phyloP scores from a whole-genome alignment of 129 eudicot species.

The Heracleum sosnowskyi region DNA sequence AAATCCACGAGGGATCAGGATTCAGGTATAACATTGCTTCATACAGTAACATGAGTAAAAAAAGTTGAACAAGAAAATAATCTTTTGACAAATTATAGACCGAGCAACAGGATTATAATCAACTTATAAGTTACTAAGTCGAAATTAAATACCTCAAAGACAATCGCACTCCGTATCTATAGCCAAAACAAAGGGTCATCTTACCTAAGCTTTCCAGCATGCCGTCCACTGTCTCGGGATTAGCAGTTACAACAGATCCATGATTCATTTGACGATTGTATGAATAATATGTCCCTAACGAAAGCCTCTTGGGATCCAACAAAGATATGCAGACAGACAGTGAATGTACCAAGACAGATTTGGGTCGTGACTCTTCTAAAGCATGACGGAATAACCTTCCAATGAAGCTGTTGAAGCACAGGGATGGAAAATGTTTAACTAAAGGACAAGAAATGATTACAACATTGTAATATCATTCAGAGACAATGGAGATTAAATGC shows the following conservation, averaged over 20 bases:
- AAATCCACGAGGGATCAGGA: neutral
- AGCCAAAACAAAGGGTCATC: neutral
- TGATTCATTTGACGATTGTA: slow-evolving; percentile 58
- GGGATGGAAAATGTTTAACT: slow-evolving; percentile 5
- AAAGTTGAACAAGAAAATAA: neutral
- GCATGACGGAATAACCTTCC: slow-evolving; percentile 79
- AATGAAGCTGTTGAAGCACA: slow-evolving; percentile 50
- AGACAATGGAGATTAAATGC: slow-evolving; percentile 11
- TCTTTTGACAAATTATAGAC: neutral
- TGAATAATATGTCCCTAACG: slow-evolving; percentile 59
- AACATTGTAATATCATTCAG: neutral
- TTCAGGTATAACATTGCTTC: neutral
- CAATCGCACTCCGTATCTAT: neutral
- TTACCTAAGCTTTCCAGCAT: slow-evolving; percentile 88
- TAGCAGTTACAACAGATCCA: slow-evolving; percentile 50
- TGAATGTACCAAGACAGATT: slow-evolving; percentile 79
- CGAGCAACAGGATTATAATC: neutral
- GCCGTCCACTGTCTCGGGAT: slow-evolving; percentile 87
- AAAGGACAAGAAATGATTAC: neutral
- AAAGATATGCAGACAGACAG: slow-evolving; percentile 77
- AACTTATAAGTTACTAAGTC: neutral
- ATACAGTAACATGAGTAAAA: neutral
- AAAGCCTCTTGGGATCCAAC: slow-evolving; percentile 81
- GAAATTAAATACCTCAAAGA: neutral
- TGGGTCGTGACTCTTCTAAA: slow-evolving; percentile 74